Conservation (phyloP, 2,329 filamentous ascomycete genomes). For the Penicillium capsulatum region DNA sequence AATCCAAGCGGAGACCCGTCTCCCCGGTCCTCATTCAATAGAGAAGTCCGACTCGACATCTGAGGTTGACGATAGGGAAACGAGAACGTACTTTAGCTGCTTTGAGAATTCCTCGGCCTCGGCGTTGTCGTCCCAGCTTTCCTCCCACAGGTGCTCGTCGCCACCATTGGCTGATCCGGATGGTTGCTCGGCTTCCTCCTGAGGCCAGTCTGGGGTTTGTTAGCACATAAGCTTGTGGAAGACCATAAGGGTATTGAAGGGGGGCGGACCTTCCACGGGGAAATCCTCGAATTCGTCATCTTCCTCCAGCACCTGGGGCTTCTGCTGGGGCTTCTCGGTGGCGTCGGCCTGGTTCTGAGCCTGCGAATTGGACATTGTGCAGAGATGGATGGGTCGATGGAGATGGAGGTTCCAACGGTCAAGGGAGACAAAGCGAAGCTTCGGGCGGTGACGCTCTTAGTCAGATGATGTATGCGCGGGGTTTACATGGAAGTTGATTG, state of each 20-base stretch:
- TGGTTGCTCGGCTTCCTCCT: slow-evolving; percentile 78
- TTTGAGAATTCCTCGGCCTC: slow-evolving; percentile 93
- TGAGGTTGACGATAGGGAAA: too few species aligned
- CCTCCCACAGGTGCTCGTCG: slow-evolving; percentile 90
- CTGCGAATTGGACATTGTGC: slow-evolving; percentile 46
- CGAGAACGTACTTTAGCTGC: slow-evolving; percentile 75
- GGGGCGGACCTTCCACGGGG: slow-evolving; percentile 73
- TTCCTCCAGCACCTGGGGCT: slow-evolving; percentile 75
- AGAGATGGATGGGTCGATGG: slow-evolving; percentile 3
- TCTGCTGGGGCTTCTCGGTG: slow-evolving; percentile 51
- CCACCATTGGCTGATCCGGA: slow-evolving; percentile 43
- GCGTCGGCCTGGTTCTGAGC: slow-evolving; percentile 35
- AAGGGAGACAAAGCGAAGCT: slow-evolving; percentile 1
- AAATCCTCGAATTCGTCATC: slow-evolving; percentile 99
- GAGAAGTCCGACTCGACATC: too few species aligned
- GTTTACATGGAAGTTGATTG: too few species aligned
- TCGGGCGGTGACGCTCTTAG: too few species aligned
- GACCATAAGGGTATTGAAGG: too few species aligned
- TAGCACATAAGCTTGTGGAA: slow-evolving; percentile 3
- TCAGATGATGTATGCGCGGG: slow-evolving; percentile 2
- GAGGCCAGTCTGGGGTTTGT: slow-evolving; percentile 69
- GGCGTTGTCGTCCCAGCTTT: slow-evolving; percentile 99
- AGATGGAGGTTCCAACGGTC: slow-evolving; percentile 1
- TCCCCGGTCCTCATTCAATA: too few species aligned
- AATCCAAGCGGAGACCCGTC: too few species aligned